phyloP scores from a whole-genome alignment of 345 rosid species.

The Mercurialis annua region DNA sequence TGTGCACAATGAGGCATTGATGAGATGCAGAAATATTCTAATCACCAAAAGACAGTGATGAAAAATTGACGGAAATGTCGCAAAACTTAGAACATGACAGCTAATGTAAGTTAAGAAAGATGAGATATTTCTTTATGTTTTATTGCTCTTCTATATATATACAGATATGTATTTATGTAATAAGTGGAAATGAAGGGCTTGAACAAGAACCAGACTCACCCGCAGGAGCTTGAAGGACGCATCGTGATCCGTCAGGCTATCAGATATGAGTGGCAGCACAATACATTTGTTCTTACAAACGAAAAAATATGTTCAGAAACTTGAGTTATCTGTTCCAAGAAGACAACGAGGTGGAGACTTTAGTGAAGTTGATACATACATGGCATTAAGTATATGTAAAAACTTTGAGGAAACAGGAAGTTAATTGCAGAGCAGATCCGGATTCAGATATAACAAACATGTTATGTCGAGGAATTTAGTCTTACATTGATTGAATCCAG shows the following conservation, averaged over 20 bases:
- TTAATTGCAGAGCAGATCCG: not conserved
- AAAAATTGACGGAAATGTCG: not conserved
- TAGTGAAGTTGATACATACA: not conserved
- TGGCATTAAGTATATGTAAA: not conserved
- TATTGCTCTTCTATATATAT: not conserved
- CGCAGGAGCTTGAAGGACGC: not conserved
- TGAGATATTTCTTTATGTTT: not conserved
- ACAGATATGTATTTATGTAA: too few relatives aligned
- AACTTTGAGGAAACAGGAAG: not conserved
- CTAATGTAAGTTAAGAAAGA: not conserved
- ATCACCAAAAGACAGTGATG: not conserved
- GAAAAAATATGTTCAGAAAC: conserved; percentile 2
- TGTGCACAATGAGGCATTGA: not conserved
- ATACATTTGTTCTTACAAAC: conserved; percentile 1
- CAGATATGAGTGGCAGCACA: not conserved
- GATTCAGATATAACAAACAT: not conserved
- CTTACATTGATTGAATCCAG: not conserved
- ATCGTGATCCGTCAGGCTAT: not conserved
- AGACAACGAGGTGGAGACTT: not conserved
- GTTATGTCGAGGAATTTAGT: not conserved
- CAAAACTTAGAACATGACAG: not conserved
- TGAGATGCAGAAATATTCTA: not conserved
- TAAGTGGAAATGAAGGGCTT: not conserved
- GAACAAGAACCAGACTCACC: not conserved
- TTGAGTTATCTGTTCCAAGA: conserved; percentile 9